Percentiles rank a stretch among this genome's conserved stretches.
phyloP scores from a whole-genome alignment of 768 basidiomycete genomes.

The Russula sp. region DNA sequence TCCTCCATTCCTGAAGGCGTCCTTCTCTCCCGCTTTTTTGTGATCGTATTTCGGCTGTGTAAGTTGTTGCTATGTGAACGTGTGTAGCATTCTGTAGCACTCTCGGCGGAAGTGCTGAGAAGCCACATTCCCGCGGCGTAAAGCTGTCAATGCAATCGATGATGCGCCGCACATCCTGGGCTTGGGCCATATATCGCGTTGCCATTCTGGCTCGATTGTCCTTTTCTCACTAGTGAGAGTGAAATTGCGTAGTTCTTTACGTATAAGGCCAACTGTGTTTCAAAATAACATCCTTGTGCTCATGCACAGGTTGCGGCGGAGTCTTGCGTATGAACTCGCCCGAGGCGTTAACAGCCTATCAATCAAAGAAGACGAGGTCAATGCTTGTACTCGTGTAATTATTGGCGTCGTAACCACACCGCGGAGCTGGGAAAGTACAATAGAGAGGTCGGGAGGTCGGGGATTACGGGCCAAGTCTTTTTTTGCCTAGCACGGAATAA shows the following conservation, averaged over 20 bases:
- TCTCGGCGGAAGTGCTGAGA: background rate
- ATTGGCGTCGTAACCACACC: background rate
- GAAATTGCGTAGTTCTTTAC: too few species aligned
- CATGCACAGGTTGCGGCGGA: too few species aligned
- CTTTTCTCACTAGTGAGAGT: too few species aligned
- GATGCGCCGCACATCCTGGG: too few species aligned
- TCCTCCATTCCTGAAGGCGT: background rate
- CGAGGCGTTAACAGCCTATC: background rate
- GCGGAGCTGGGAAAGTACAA: background rate
- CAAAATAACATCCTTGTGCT: too few species aligned
- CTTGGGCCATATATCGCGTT: too few species aligned
- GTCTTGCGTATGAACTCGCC: background rate
- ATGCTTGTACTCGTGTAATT: background rate
- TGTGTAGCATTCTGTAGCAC: background rate
- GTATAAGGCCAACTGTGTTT: too few species aligned
- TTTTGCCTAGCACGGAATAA: slow-evolving; percentile 9
- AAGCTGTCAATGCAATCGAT: too few species aligned
- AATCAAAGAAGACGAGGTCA: background rate
- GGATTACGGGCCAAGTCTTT: background rate
- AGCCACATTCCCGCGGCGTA: background rate
- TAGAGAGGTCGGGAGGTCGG: background rate
- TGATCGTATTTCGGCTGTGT: background rate
- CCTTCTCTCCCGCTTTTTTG: slow-evolving; percentile 7
- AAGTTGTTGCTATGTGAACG: slow-evolving; percentile 5
- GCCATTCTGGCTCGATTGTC: too few species aligned